phyloP scores from a whole-genome alignment of 371 early-diverging fungal species.

The Globomyces sp. region DNA sequence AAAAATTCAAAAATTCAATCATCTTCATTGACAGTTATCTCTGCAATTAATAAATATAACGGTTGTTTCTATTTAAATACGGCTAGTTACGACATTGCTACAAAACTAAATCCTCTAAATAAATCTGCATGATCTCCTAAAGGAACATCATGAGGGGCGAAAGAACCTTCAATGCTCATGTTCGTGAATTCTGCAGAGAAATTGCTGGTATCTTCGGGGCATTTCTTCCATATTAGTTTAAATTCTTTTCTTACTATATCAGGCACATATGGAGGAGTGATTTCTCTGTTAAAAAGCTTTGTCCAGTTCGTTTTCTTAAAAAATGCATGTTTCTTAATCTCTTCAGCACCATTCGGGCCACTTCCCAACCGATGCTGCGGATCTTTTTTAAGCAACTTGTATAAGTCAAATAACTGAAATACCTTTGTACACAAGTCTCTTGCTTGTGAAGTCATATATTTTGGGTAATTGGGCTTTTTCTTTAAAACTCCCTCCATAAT shows the following conservation, averaged over 20 bases:
- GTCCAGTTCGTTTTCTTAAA: slow-evolving; percentile 74
- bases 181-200: slow-evolving; percentile 65
- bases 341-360: slow-evolving; percentile 41
- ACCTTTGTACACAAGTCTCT: slow-evolving; percentile 66
- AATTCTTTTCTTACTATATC: slow-evolving; percentile 1
- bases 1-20: too few species aligned
- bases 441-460: slow-evolving; percentile 65
- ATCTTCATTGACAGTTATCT: too few species aligned
- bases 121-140: slow-evolving; percentile 19
- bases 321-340: slow-evolving; percentile 73
- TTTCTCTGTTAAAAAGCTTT: slow-evolving; percentile 51
- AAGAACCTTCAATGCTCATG: slow-evolving; percentile 20
- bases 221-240: background rate
- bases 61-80: too few species aligned
- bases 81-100: slow-evolving; percentile 16
- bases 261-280: slow-evolving; percentile 69
- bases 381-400: slow-evolving; percentile 53
- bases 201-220: slow-evolving; percentile 60
- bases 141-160: slow-evolving; percentile 2
- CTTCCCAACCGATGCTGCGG: slow-evolving; percentile 59
- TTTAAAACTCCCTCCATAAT: slow-evolving; percentile 59
- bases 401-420: slow-evolving; percentile 15
- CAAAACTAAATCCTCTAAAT: slow-evolving; percentile 43
- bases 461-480: slow-evolving; percentile 62
- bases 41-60: too few species aligned